Evolutionary conservation across 192 early-diverging fungal genomes (phyloP), one percentile per base, ranked within the genome.

Genomic region (Piromyces finnis): DNA sequence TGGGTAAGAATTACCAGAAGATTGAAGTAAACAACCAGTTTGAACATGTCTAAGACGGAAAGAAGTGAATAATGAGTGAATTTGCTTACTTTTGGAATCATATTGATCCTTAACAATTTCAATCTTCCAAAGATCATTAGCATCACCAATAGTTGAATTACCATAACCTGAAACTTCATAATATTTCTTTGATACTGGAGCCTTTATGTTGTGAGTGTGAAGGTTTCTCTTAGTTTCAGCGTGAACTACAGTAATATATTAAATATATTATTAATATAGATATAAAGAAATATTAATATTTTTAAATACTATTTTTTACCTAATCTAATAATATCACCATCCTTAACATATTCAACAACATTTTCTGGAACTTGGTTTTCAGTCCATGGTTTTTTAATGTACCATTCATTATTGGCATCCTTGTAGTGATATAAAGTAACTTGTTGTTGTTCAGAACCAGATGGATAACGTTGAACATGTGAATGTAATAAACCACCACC

Each of bases 161-260:
- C 98, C 97, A 83, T 98, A 98, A 28, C 92, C 92, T 80, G 91
- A 92, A 37, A 98, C 95, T 88, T 99, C 98, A 87, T 91, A 92
- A 39, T 95, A 89, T 11, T 84, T 81, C 15, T 84, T 91, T 5
- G 94, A 93, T 12, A 97, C 80, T 0, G 94, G 95, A 0, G 92
- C 96, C 35, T 86, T 86, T 80, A 95, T 87, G 7, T 85, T 30
- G 85, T 99, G 97, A 79, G 89, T 93, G 87, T 99, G 97, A 78
- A 99, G 85, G 83, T 96, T 96, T 78, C 88, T 88, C 13, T 82
- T 81, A 1, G 96, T 96, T 77, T 79, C 30, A 2, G 82, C 82
- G 82, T 99, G 97, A 7, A 93, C 84, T 86, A 51, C 15, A 15
- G 15, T 39, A 15, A 15, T 39, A 39, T 15, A 15, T 39, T 39